A percentile compares a stretch with the other conserved stretches of the same genome.
Evolutionary conservation across 768 basidiomycete genomes (phyloP).

Genomic region (Trametes villosa): DNA sequence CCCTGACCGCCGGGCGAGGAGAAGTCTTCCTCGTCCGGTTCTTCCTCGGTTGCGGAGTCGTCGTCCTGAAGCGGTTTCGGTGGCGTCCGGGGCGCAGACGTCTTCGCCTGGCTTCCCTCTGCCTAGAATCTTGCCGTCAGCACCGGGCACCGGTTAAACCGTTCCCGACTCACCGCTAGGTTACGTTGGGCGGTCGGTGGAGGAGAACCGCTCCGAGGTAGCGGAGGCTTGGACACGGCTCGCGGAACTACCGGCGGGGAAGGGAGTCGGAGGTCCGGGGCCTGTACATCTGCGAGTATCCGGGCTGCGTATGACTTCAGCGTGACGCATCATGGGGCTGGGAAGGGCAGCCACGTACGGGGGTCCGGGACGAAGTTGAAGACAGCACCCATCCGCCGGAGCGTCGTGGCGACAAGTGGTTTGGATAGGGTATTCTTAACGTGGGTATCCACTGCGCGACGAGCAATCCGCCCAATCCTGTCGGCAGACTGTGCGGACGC

Average conservation of each 20-base stretch:
- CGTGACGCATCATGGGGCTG: constrained; percentile 13
- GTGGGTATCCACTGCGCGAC: constrained; percentile 71
- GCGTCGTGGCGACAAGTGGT: constrained; percentile 66
- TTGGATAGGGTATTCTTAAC: constrained; percentile 72
- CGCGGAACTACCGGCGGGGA: constrained; percentile 9
- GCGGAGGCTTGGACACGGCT: constrained; percentile 16
- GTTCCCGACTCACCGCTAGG: neutral
- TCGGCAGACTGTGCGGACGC: constrained; percentile 61
- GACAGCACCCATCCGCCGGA: constrained; percentile 73
- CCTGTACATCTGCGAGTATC: constrained; percentile 50
- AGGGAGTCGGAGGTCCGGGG: constrained; percentile 45
- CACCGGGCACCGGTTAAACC: too few species aligned
- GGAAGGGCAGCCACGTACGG: constrained; percentile 51
- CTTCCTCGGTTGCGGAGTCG: constrained; percentile 49
- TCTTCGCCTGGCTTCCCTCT: neutral
- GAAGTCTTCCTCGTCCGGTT: constrained; percentile 26
- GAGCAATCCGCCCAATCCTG: constrained; percentile 68
- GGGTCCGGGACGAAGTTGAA: constrained; percentile 68
- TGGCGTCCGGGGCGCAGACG: neutral
- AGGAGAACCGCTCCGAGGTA: constrained; percentile 9
- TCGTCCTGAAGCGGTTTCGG: constrained; percentile 27
- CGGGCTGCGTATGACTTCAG: constrained; percentile 46
- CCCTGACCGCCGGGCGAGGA: constrained; percentile 6
- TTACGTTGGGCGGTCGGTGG: neutral
- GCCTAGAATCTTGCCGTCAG: neutral